A percentile compares a stretch with the other conserved stretches of the same genome.
Conservation (phyloP, 2,329 filamentous ascomycete species). For the Apiospora malaysiana region DNA sequence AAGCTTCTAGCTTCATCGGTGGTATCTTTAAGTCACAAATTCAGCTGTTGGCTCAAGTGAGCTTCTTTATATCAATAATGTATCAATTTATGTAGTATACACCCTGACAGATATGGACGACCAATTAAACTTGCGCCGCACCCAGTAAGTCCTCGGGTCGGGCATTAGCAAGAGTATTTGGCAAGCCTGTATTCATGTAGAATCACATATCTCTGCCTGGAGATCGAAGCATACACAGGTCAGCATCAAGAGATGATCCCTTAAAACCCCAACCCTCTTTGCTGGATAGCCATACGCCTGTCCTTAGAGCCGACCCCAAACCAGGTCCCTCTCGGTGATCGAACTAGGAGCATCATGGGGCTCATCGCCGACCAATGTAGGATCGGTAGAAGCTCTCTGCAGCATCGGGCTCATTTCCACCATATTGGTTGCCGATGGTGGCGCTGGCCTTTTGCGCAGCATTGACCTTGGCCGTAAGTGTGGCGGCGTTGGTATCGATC, state of each 20-base stretch:
- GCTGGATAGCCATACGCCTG: slow-evolving; percentile 1
- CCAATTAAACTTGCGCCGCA: neutral
- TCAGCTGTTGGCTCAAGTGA: neutral
- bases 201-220: slow-evolving; percentile 6
- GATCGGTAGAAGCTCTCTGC: slow-evolving; percentile 92
- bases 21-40: neutral
- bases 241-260: neutral
- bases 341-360: neutral
- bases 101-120: neutral
- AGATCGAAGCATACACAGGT: neutral
- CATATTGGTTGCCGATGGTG: slow-evolving; percentile 62
- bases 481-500: slow-evolving; percentile 85
- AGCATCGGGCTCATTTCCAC: slow-evolving; percentile 69
- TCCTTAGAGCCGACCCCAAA: neutral
- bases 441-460: slow-evolving; percentile 82
- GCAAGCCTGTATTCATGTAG: slow-evolving; percentile 1
- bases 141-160: slow-evolving; percentile 2
- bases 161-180: neutral
- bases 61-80: neutral
- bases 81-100: slow-evolving; percentile 2
- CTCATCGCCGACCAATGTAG: slow-evolving; percentile 71
- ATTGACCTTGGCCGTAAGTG: slow-evolving; percentile 81
- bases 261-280: neutral
- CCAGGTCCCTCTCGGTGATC: neutral
- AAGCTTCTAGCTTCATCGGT: neutral